These are phyloP conservation scores for Phytophthora vignae DNA, from an alignment of 352 stramenopile species.

Conservation along the genomic window DNA sequence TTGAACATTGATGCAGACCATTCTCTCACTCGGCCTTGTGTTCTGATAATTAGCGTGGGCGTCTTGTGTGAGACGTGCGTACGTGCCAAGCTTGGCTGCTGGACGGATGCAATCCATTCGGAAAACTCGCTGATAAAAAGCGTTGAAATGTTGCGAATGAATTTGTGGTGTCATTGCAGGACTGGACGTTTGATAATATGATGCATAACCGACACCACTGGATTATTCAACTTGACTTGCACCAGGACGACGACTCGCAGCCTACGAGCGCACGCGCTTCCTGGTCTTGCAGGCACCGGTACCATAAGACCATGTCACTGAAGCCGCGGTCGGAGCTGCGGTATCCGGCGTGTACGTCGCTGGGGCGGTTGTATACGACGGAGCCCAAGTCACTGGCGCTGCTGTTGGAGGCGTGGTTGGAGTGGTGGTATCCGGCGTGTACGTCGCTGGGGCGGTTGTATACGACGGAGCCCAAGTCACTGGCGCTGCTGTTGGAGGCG, in stretches of 20 bases:
- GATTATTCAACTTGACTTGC: conserved; percentile 1
- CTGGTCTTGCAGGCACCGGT: conserved; percentile 14
- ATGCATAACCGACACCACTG: neutral
- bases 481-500: neutral
- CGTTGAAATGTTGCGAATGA: neutral
- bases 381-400: too few relatives aligned
- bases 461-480: too few relatives aligned
- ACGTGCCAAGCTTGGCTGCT: too few relatives aligned
- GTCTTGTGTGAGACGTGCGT: neutral
- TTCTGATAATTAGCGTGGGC: neutral
- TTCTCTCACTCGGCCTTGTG: neutral
- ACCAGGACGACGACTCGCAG: conserved; percentile 1
- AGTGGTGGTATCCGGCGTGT: neutral
- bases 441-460: too few relatives aligned
- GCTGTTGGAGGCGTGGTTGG: neutral
- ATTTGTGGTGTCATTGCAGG: neutral
- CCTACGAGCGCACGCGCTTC: conserved; percentile 23
- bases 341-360: too few relatives aligned
- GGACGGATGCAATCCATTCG: neutral
- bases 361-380: too few relatives aligned
- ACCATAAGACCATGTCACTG: neutral
- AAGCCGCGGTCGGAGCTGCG: too few relatives aligned
- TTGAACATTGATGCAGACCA: conserved; percentile 14
- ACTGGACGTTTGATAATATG: conserved; percentile 1
- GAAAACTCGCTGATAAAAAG: neutral